phyloP scores from a whole-genome alignment of 2,329 filamentous ascomycete genomes.

The Fusarium sp. region DNA sequence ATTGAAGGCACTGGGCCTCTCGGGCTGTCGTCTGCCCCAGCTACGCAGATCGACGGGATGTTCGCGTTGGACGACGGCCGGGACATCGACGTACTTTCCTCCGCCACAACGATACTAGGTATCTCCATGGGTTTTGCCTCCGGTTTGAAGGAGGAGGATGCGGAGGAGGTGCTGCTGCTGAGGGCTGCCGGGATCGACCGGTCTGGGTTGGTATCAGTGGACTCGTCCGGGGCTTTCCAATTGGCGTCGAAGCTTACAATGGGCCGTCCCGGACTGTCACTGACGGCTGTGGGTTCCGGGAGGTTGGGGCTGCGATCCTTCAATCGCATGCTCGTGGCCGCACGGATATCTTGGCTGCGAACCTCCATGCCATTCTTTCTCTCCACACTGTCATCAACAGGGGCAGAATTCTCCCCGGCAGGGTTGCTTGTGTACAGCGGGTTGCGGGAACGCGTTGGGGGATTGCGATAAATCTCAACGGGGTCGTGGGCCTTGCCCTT shows the following conservation, averaged over 20 bases:
- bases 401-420: slow-evolving; percentile 46
- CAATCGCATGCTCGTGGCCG: slow-evolving; percentile 89
- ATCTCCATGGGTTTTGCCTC: slow-evolving; percentile 55
- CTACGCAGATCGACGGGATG: slow-evolving; percentile 54
- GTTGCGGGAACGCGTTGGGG: slow-evolving; percentile 85
- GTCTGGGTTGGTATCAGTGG: slow-evolving; percentile 73
- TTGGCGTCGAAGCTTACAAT: slow-evolving; percentile 96
- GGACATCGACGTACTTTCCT: slow-evolving; percentile 54
- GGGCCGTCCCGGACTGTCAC: slow-evolving; percentile 87
- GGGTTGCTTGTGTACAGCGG: slow-evolving; percentile 81
- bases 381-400: slow-evolving; percentile 58
- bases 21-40: slow-evolving; percentile 39
- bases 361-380: slow-evolving; percentile 86
- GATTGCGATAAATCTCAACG: slow-evolving; percentile 86
- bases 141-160: slow-evolving; percentile 41
- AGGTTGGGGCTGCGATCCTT: slow-evolving; percentile 89
- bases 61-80: slow-evolving; percentile 44
- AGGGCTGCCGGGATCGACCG: slow-evolving; percentile 47
- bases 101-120: slow-evolving; percentile 68
- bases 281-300: slow-evolving; percentile 90
- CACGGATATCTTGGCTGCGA: slow-evolving; percentile 86
- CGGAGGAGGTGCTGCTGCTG: slow-evolving; percentile 23
- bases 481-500: slow-evolving; percentile 56
- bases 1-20: slow-evolving; percentile 49
- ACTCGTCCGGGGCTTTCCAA: slow-evolving; percentile 80